Conservation (phyloP, 306 rosid genomes). For the Geum urbanum region DNA sequence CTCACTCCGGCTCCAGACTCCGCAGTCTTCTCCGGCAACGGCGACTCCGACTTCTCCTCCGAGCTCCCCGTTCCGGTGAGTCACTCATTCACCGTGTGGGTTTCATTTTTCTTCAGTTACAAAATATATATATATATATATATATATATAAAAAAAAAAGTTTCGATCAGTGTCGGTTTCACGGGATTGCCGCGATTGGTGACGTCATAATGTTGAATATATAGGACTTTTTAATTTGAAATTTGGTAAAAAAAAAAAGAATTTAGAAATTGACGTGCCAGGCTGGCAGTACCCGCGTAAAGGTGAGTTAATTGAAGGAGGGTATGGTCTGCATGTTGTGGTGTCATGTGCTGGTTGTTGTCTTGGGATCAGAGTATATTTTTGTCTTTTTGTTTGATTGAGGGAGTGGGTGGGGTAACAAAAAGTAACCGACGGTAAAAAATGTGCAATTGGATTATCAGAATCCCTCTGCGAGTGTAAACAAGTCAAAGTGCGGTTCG, state of each 20-base stretch:
- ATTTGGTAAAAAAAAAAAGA: neutral
- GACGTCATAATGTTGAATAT: conserved; percentile 22
- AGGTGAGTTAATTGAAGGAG: neutral
- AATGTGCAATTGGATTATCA: neutral
- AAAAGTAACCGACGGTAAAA: neutral
- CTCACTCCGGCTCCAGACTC: conserved; percentile 42
- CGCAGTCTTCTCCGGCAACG: conserved; percentile 57
- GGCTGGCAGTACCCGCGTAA: conserved; percentile 20
- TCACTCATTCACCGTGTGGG: neutral
- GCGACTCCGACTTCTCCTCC: conserved; percentile 73
- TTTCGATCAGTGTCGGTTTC: neutral
- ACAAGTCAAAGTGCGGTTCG: neutral
- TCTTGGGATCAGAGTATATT: neutral
- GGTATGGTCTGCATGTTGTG: conserved; percentile 7
- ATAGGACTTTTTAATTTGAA: neutral
- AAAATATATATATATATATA: too few species aligned
- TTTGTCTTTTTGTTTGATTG: neutral
- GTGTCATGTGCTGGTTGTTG: neutral
- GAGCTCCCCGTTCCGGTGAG: conserved; percentile 93
- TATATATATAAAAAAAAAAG: too few species aligned
- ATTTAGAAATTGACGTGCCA: conserved; percentile 8
- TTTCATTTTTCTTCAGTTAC: too few species aligned
- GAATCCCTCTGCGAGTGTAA: neutral
- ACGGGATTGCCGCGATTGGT: conserved; percentile 16
- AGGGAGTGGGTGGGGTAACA: neutral